Conservation (phyloP, 306 rosid genomes). For the Lathyrus aphaca region DNA sequence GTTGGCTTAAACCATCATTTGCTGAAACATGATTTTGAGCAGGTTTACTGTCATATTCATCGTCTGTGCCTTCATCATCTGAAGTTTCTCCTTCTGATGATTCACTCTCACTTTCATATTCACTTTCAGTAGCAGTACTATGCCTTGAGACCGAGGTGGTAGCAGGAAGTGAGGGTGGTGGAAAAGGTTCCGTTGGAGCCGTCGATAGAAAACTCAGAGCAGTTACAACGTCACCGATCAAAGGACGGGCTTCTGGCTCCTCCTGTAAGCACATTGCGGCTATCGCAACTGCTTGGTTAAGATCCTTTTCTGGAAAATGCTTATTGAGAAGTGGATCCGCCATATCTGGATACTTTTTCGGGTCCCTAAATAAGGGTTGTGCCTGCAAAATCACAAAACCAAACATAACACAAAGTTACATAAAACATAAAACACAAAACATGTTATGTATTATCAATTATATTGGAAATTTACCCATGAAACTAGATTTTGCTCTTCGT, state of each 20-base stretch:
- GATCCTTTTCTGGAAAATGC: slow-evolving; percentile 77
- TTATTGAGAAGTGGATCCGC: slow-evolving; percentile 68
- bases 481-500: slow-evolving; percentile 84
- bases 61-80: not conserved
- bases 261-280: slow-evolving; percentile 95
- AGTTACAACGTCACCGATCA: slow-evolving; percentile 72
- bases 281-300: slow-evolving; percentile 86
- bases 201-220: slow-evolving; percentile 74
- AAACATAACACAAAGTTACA: not conserved
- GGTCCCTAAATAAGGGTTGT: slow-evolving; percentile 80
- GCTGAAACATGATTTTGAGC: not conserved
- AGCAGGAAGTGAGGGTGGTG: slow-evolving; percentile 32
- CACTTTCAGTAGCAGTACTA: slow-evolving; percentile 9
- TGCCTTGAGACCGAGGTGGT: slow-evolving; percentile 20
- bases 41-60: not conserved
- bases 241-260: slow-evolving; percentile 81
- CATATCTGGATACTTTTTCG: slow-evolving; percentile 74
- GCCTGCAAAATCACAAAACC: slow-evolving; percentile 58
- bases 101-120: not conserved
- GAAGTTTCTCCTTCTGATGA: slow-evolving; percentile 19
- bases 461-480: slow-evolving; percentile 66
- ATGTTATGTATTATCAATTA: not conserved
- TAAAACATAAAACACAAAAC: not conserved
- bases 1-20: not conserved
- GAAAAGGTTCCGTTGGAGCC: slow-evolving; percentile 35